These are phyloP conservation scores for Sclerotiophoma versabilis DNA, from an alignment of 2,329 filamentous ascomycete species.

Conservation along the genomic window DNA sequence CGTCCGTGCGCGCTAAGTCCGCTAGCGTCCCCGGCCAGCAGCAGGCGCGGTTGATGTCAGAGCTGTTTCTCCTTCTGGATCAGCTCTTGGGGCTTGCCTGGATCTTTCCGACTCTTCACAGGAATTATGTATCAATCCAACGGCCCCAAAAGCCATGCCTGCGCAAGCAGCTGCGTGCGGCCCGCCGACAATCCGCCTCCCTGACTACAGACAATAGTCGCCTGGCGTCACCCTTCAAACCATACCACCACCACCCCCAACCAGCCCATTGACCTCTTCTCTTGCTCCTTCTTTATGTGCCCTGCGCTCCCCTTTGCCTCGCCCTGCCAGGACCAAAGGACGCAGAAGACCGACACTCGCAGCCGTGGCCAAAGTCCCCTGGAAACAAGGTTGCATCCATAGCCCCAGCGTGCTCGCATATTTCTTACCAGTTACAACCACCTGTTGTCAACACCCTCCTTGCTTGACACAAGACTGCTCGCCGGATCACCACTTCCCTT, in stretches of 20 bases:
- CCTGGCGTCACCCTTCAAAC: constrained; percentile 6
- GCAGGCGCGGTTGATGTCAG: constrained; percentile 48
- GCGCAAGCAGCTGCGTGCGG: constrained; percentile 39
- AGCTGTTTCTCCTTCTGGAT: constrained; percentile 49
- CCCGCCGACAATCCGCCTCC: constrained; percentile 35
- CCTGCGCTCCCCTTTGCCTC: constrained; percentile 28
- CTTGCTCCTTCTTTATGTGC: constrained; percentile 27
- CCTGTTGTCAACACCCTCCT: constrained; percentile 42
- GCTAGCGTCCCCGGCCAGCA: constrained; percentile 16
- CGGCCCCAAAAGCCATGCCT: constrained; percentile 47
- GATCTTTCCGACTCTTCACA: constrained; percentile 49
- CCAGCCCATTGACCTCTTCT: constrained; percentile 16
- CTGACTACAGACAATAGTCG: constrained; percentile 17
- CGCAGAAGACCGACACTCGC: constrained; percentile 11
- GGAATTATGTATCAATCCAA: constrained; percentile 52
- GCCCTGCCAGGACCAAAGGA: constrained; percentile 14
- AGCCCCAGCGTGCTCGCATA: constrained; percentile 31
- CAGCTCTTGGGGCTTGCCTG: constrained; percentile 50
- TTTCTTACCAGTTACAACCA: constrained; percentile 30
- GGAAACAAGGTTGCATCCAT: constrained; percentile 42
- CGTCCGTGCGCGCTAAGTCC: constrained; percentile 15
- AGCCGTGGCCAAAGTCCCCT: constrained; percentile 27
- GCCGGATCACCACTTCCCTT: constrained; percentile 20
- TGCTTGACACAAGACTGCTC: constrained; percentile 34
- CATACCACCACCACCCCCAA: constrained; percentile 8